phyloP scores from a whole-genome alignment of 2,329 filamentous ascomycete genomes.

The Ophiostoma fasciatum region DNA sequence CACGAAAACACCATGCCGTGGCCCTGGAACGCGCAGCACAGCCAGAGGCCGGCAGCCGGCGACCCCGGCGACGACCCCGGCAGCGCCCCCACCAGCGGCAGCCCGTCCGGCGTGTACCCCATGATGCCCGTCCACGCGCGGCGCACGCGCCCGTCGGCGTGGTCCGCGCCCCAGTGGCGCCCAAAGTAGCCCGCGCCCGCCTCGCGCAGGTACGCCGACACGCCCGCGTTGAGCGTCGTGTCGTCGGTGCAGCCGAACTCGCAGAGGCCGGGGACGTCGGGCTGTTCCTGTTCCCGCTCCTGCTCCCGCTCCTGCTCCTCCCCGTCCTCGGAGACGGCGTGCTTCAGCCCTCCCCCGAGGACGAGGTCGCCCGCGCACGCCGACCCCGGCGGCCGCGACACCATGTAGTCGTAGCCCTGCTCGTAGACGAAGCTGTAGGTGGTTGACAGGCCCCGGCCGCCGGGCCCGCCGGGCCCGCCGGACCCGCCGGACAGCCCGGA shows the following conservation, averaged over 20 bases:
- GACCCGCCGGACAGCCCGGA: conserved; percentile 17
- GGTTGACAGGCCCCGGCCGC: conserved; percentile 22
- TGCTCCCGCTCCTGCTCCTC: too few species aligned
- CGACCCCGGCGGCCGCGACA: conserved; percentile 35
- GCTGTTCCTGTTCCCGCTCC: too few species aligned
- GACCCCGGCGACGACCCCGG: conserved; percentile 25
- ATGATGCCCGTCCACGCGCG: conserved; percentile 39
- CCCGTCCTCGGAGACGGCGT: conserved; percentile 16
- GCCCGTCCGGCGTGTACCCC: conserved; percentile 37
- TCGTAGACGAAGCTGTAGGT: conserved; percentile 49
- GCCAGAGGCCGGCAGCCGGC: conserved; percentile 31
- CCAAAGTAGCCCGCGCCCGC: conserved; percentile 25
- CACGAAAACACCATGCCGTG: conserved; percentile 52
- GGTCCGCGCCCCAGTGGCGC: conserved; percentile 29
- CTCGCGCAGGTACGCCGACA: conserved; percentile 31
- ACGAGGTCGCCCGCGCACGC: conserved; percentile 35
- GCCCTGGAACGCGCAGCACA: conserved; percentile 47
- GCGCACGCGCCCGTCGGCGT: conserved; percentile 24
- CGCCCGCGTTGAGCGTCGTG: conserved; percentile 30
- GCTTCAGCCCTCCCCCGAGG: conserved; percentile 41
- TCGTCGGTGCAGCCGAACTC: conserved; percentile 45
- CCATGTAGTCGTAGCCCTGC: conserved; percentile 52
- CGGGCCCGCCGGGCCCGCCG: background rate
- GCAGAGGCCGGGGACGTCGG: conserved; percentile 26
- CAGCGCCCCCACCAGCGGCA: conserved; percentile 37